Evolutionary conservation across 2,329 filamentous ascomycete species (phyloP).

Genomic region (Colletotrichum liriopes): DNA sequence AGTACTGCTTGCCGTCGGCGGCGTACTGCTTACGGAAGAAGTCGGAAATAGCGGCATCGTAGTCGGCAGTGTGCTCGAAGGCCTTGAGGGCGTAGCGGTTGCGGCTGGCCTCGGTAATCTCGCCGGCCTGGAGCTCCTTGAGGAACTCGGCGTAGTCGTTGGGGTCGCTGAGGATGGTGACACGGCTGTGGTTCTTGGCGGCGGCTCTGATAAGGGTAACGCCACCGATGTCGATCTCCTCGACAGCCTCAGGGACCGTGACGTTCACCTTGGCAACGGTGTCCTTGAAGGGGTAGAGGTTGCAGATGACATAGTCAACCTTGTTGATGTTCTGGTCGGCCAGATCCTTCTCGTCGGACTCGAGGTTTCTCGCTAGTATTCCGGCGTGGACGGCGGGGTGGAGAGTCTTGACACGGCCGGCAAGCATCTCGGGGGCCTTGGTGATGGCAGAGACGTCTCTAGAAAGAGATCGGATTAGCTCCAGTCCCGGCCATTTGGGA

Average conservation of each 20-base stretch:
- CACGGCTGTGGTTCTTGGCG: slow-evolving; percentile 96
- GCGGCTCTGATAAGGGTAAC: slow-evolving; percentile 96
- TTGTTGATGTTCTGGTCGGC: slow-evolving; percentile 95
- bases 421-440: slow-evolving; percentile 96
- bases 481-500: background rate
- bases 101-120: slow-evolving; percentile 87
- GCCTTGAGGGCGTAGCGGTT: slow-evolving; percentile 96
- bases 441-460: slow-evolving; percentile 99
- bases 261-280: slow-evolving; percentile 98
- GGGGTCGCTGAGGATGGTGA: slow-evolving; percentile 96
- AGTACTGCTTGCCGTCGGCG: slow-evolving; percentile 84
- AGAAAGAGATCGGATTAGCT: background rate
- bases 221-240: slow-evolving; percentile 98
- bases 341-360: slow-evolving; percentile 96
- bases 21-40: slow-evolving; percentile 99
- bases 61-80: slow-evolving; percentile 98
- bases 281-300: slow-evolving; percentile 99
- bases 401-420: slow-evolving; percentile 88
- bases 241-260: slow-evolving; percentile 95
- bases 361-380: slow-evolving; percentile 94
- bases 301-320: slow-evolving; percentile 97
- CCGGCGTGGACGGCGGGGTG: slow-evolving; percentile 93
- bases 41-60: slow-evolving; percentile 93
- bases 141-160: slow-evolving; percentile 95
- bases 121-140: slow-evolving; percentile 88